Evolutionary conservation across 345 rosid species (phyloP), one percentile per base, ranked within the genome.

Genomic region (Eucalyptus lansdowneana): DNA sequence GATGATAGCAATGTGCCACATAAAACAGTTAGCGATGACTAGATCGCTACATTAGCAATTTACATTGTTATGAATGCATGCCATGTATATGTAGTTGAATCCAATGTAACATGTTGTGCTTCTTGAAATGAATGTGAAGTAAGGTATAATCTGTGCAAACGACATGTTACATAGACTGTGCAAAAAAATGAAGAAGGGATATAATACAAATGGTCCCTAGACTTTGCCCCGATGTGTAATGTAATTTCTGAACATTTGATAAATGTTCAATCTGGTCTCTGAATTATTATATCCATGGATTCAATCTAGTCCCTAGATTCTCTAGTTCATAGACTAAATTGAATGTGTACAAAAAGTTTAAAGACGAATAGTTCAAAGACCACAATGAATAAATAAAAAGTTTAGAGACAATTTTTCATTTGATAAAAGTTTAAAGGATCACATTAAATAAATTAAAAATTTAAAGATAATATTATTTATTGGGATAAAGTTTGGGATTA

Each of bases 211-310:
- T 56, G 62, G 6, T 56, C 0, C 29, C 6, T 56, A 9, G 13
- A 56, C 14, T 22, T 56, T 10, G 6, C 29, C 62, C 6, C 0
- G 10, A 56, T 2, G 2, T 56, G 6, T 25, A 56, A 56, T 56
- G 29, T 24, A 0, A 8, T 53, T 21, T 53, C 0, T 53, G 0
- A 53, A 53, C 5, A 3, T 53, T 53, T 53, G 1, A 53, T 53
- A 53, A 53, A 53, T 53, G 5, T 21, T 53, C 58, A 53, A 53
- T 53, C 2, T 10, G 3, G 1, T 56, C 14, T 56, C 6, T 10
- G 0, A 56, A 56, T 56, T 5, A 56, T 56, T 56, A 56, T 56
- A 24, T 56, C 62, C 29, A 21, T 4, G 25, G 25, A 53, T 53
- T 53, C 58, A 53, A 53, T 53, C 5, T 53, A 53, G 58, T 53